These are phyloP conservation scores for Podospora comata DNA, from an alignment of 495 filamentous ascomycete species.

Conservation along the genomic window DNA sequence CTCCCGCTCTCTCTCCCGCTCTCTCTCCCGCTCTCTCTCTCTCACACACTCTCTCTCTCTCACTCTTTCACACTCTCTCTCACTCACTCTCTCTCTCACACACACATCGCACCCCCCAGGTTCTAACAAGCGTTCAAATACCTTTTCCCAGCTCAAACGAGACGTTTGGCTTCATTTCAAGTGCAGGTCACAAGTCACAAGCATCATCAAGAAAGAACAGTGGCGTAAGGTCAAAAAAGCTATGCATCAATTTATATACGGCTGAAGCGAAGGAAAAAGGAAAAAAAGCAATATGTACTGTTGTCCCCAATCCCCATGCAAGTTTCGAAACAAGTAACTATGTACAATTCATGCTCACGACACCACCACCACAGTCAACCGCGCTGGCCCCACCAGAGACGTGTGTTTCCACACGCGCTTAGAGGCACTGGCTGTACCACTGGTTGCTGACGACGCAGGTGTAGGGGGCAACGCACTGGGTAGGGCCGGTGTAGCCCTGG, in stretches of 20 bases:
- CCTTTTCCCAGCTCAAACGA: too few relatives aligned
- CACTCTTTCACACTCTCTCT: too few relatives aligned
- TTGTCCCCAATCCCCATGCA: constrained; percentile 12
- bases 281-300: constrained; percentile 4
- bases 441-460: constrained; percentile 31
- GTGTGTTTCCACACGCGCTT: constrained; percentile 14
- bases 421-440: constrained; percentile 46
- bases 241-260: constrained; percentile 26
- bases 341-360: constrained; percentile 21
- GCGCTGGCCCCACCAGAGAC: neutral
- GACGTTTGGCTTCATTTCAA: too few relatives aligned
- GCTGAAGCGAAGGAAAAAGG: constrained; percentile 12
- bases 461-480: constrained; percentile 37
- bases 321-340: constrained; percentile 19
- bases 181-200: too few relatives aligned
- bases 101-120: too few relatives aligned
- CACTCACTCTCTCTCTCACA: too few relatives aligned
- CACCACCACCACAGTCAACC: neutral
- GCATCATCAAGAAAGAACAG: neutral
- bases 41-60: too few relatives aligned
- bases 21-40: too few relatives aligned
- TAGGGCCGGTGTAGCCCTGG: constrained; percentile 43
- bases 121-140: too few relatives aligned
- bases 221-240: constrained; percentile 5
- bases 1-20: too few relatives aligned